Evolutionary conservation across 345 rosid genomes (phyloP).

Genomic region (Zanthoxylum bungeanum): DNA sequence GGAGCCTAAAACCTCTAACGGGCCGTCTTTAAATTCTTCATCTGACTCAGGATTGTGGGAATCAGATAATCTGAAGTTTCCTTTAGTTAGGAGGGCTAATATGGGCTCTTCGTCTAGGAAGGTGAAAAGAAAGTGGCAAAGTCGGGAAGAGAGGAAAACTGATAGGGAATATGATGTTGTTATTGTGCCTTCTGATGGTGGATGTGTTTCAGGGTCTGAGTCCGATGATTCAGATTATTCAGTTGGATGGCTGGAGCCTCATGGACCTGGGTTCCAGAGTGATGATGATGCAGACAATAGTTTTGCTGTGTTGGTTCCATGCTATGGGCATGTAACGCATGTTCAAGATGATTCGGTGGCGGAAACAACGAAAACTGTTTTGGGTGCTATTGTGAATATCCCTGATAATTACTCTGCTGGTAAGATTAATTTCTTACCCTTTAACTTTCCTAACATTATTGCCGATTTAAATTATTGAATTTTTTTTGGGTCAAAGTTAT

Average conservation of each 20-base stretch:
- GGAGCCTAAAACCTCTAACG: conserved; percentile 42
- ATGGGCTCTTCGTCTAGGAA: conserved; percentile 49
- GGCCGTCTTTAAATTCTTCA: conserved; percentile 34
- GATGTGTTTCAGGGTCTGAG: conserved; percentile 71
- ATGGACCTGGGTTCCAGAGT: conserved; percentile 58
- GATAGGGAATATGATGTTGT: conserved; percentile 70
- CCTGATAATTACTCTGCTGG: conserved; percentile 45
- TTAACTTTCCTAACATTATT: not conserved
- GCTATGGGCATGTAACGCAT: conserved; percentile 58
- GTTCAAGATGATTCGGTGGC: conserved; percentile 30
- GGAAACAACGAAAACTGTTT: conserved; percentile 28
- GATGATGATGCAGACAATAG: conserved; percentile 59
- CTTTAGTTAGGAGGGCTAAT: conserved; percentile 34
- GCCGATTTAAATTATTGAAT: no score
- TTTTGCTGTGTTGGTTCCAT: conserved; percentile 72
- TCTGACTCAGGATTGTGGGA: conserved; percentile 45
- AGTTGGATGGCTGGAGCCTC: conserved; percentile 81
- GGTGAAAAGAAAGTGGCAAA: conserved; percentile 61
- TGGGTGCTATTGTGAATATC: conserved; percentile 42
- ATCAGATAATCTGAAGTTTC: conserved; percentile 55
- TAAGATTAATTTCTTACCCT: conserved; percentile 23
- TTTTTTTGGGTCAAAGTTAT: not conserved
- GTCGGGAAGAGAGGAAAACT: conserved; percentile 61
- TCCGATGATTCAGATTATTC: conserved; percentile 74
- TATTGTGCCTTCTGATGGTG: conserved; percentile 76